Conservation (phyloP, 139 green algal species). For the Auxenochlorella pyrenoidosa region DNA sequence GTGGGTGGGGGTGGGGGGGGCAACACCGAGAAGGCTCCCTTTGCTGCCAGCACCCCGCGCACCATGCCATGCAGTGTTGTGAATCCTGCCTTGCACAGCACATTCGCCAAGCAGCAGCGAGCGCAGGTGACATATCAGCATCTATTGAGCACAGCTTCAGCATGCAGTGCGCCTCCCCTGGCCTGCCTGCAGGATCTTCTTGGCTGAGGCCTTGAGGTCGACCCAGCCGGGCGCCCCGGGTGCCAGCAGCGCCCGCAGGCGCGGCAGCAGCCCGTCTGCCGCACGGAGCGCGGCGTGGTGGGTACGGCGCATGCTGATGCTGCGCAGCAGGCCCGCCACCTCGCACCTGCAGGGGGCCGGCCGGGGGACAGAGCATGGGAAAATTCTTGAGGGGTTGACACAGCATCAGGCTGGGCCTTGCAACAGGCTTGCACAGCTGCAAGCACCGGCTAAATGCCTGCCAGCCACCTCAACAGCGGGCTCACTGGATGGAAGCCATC, state of each 20-base stretch:
- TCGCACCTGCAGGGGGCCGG: conserved; percentile 13
- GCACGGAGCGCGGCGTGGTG: conserved; percentile 34
- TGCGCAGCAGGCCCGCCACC: conserved; percentile 20
- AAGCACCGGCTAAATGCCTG: neutral
- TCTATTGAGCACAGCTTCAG: too few relatives aligned
- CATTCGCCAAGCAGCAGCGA: too few relatives aligned
- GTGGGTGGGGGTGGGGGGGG: too few relatives aligned
- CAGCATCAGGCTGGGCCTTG: too few relatives aligned
- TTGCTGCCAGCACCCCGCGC: too few relatives aligned
- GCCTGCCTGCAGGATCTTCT: conserved; percentile 9
- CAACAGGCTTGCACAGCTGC: too few relatives aligned
- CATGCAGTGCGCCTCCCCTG: too few relatives aligned
- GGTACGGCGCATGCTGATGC: conserved; percentile 5
- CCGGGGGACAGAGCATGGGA: neutral
- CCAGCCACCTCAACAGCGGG: neutral
- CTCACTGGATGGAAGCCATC: conserved; percentile 3
- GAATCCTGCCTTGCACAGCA: too few relatives aligned
- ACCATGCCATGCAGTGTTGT: too few relatives aligned
- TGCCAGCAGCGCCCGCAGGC: conserved; percentile 9
- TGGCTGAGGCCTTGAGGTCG: conserved; percentile 23
- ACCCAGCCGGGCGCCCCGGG: conserved; percentile 4
- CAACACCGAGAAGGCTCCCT: too few relatives aligned
- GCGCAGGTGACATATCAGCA: too few relatives aligned
- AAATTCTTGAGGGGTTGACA: too few relatives aligned
- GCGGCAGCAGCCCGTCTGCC: neutral